Evolutionary conservation across 2,329 filamentous ascomycete species (phyloP), one percentile per base, ranked within the genome.

Genomic region (Zopfia rhizophila): DNA sequence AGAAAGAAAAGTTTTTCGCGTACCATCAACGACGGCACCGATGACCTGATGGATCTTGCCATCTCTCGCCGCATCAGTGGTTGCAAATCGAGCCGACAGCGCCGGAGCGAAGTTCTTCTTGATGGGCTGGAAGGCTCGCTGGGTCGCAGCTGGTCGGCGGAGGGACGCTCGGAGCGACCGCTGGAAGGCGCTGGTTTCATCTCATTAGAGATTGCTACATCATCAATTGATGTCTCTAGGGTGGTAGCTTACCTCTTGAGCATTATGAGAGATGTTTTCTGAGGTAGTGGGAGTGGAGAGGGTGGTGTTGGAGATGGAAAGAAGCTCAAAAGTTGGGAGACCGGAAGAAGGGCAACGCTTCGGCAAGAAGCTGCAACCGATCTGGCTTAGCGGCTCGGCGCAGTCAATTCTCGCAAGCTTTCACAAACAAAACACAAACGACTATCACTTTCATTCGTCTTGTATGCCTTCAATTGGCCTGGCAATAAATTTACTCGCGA

Each of bases 1-100:
- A 19, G 30, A 39, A 38, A 58, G 53, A 69, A 72, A 69, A 67
- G 45, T 61, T 69, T 70, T 71, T 65, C 51, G 47, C 89, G 82
- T 83, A 96, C 91, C 91, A 82, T 97, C 94, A 70, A 97, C 94
- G 76, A 97, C 92, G 82, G 94, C 93, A 89, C 94, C 92, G 81
- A 97, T 97, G 78, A 97, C 92, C 82, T 91, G 80, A 75, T 84
- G 80, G 72, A 86, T 81, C 78, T 83, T 87, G 72, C 87, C 87
- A 74, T 81, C 74, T 63, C 76, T 75, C 45, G 70, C 66, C 47
- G 79, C 69, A 60, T 83, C 80, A 60, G 82, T 81, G 71, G 78
- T 83, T 66, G 85, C 85, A 72, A 82, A 84, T 65, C 85, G 79
- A 65, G 84, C 78, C 63, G 78, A 72, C 55, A 87, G 72, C 58